phyloP scores from a whole-genome alignment of 2,329 filamentous ascomycete genomes.

The Venturia effusa region DNA sequence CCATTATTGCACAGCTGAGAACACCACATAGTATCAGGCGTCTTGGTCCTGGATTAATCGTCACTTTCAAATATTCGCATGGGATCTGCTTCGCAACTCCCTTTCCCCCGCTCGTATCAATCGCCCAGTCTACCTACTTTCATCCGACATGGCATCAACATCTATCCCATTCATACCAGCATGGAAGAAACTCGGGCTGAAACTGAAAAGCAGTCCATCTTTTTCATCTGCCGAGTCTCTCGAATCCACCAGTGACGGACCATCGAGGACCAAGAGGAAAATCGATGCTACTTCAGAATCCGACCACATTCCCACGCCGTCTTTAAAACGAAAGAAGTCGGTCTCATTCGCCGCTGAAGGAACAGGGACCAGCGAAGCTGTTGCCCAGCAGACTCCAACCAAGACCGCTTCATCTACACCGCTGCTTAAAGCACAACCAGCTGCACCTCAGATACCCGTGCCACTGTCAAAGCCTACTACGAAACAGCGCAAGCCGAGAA shows the following conservation, averaged over 20 bases:
- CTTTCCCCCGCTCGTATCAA: too few relatives aligned
- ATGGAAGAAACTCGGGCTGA: constrained; percentile 50
- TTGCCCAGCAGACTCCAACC: constrained; percentile 29
- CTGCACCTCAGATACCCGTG: constrained; percentile 12
- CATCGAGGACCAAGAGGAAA: not conserved
- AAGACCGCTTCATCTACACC: constrained; percentile 15
- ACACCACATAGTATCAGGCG: too few relatives aligned
- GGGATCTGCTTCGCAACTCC: too few relatives aligned
- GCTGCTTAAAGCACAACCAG: constrained; percentile 18
- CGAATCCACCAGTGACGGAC: not conserved
- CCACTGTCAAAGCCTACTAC: not conserved
- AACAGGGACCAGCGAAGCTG: constrained; percentile 47
- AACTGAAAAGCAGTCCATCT: constrained; percentile 40
- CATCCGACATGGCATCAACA: not conserved
- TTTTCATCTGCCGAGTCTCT: not conserved
- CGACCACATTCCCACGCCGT: constrained; percentile 2
- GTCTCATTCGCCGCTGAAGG: constrained; percentile 56
- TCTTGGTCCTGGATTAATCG: too few relatives aligned
- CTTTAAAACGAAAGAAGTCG: constrained; percentile 37
- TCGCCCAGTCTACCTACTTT: not conserved
- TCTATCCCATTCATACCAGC: constrained; percentile 34
- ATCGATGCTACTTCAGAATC: constrained; percentile 2
- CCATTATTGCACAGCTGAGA: not conserved
- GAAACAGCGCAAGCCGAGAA: constrained; percentile 8
- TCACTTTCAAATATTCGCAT: too few relatives aligned